These are phyloP conservation scores for Yarrowia sp. DNA, from an alignment of 805 yeast species.

Conservation along the genomic window DNA sequence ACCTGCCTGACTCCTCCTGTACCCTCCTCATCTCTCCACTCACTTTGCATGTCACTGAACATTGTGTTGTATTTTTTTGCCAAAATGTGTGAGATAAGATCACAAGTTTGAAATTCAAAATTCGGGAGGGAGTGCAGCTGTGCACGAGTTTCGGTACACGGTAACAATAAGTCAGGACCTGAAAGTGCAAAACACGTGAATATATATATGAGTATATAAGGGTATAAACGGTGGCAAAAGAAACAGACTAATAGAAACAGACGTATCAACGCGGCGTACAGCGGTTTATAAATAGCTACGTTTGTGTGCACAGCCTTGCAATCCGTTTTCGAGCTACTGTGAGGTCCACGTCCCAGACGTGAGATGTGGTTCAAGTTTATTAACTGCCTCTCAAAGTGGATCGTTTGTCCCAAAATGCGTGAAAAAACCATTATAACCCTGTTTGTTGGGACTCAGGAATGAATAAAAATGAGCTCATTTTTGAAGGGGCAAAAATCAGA, in stretches of 20 bases:
- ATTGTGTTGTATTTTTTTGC: conserved; percentile 21
- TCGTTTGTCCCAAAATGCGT: not conserved
- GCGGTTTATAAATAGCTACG: not conserved
- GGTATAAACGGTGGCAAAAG: no score
- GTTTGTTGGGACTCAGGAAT: not conserved
- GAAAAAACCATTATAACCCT: no score
- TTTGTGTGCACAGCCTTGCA: not conserved
- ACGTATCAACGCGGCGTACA: no score
- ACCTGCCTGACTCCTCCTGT: not conserved
- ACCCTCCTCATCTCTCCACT: conserved; percentile 28
- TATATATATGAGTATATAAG: not conserved
- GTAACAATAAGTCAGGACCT: no score
- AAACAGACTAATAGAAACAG: no score
- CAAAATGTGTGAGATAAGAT: not conserved
- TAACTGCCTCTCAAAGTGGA: not conserved
- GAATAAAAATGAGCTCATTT: not conserved
- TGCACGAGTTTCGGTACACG: not conserved
- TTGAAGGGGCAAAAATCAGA: not conserved
- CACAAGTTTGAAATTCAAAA: not conserved
- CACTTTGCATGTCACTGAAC: conserved; percentile 37
- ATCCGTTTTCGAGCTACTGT: not conserved
- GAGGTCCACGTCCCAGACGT: not conserved
- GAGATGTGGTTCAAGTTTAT: not conserved
- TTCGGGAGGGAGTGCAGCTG: not conserved
- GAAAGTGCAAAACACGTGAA: not conserved